Evolutionary conservation across 1,284 basidiomycete species (phyloP).

Genomic region (Fomitopsis schrenkii): DNA sequence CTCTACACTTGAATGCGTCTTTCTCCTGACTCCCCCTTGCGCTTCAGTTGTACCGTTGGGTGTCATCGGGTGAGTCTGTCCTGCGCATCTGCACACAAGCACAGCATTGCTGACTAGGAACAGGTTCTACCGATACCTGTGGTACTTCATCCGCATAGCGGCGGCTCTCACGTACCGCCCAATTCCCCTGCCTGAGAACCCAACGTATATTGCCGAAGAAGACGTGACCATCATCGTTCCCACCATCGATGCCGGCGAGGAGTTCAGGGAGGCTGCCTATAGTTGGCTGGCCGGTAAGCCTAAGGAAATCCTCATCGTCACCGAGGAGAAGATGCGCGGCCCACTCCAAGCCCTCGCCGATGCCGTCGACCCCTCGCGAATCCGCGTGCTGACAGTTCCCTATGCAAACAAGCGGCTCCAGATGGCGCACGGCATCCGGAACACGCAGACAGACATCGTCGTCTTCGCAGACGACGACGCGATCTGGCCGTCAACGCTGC

Average conservation of each 20-base stretch:
- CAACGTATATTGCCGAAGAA: conserved; percentile 83
- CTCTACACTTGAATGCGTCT: conserved; percentile 2
- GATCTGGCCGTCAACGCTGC: conserved; percentile 87
- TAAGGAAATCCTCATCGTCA: conserved; percentile 92
- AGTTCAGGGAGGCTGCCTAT: conserved; percentile 89
- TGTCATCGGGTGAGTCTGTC: conserved; percentile 71
- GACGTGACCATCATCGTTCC: conserved; percentile 95
- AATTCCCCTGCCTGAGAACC: conserved; percentile 82
- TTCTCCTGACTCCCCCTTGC: conserved; percentile 6
- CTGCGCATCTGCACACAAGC: not conserved
- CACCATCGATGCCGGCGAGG: conserved; percentile 91
- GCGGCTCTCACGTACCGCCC: conserved; percentile 78
- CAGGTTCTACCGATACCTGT: conserved; percentile 86
- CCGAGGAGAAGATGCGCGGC: conserved; percentile 85
- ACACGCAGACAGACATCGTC: conserved; percentile 88
- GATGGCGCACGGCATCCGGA: conserved; percentile 89
- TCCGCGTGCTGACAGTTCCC: conserved; percentile 85
- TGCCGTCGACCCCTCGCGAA: conserved; percentile 77
- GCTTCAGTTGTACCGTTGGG: conserved; percentile 81
- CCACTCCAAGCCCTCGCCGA: conserved; percentile 85
- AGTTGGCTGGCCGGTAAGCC: conserved; percentile 89
- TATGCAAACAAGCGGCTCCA: conserved; percentile 92
- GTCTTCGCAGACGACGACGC: conserved; percentile 96
- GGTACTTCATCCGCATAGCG: conserved; percentile 81
- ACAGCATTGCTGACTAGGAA: conserved; percentile 4